Base-by-base conservation (phyloP, 495 filamentous ascomycete species). In the Bryoglossum gracile region DNA sequence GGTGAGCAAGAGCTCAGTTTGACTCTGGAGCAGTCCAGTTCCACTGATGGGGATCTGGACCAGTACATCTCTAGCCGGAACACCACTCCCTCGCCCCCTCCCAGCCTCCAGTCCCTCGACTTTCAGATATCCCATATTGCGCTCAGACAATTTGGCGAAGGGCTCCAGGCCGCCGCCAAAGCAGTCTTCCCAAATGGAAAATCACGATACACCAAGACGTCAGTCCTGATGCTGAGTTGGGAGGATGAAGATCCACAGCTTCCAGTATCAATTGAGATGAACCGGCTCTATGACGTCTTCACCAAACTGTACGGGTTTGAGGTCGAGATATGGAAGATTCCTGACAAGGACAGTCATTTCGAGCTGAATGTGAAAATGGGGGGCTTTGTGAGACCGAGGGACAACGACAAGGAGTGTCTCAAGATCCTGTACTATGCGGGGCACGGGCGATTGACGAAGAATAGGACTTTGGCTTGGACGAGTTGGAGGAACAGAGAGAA, bases 361-460 rank as follows among this genome's bases (percentile, higher is more conserved):
- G 24, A 16, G 16, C 16, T 23, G 17, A 46, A 8, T 8, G 22
- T 46, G n/a, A 52, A 52, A 19, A 16, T 52, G 16, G 10, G 6
- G 14, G 11, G 23, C 5, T 52, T 52, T 33, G n/a, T 46, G 8
- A 9, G 17, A 1, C 25, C 40, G 4, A 36, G 43, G 4, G 42
- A 24, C 4, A 23, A 46, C 28, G 33, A 36, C 23, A 8, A 18
- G 3, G 34, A 52, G 1, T 10, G 30, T 52, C 18, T 52, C 3
- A 52, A 52, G 10, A 52, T 52, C n/a, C 16, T 52, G 13, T 52
- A 32, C 28, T 52, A 52, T 37, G 40, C 21, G 6, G 48, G 48
- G 18, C 28, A 44, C 14, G 17, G 22, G 2, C 19, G 6, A 14
- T 22, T 36, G 5, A 21, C 11, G 14, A 37, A 17, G 2, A 51